Evolutionary conservation across 768 basidiomycete genomes (phyloP).

Genomic region (Xerocomellus intermedius): DNA sequence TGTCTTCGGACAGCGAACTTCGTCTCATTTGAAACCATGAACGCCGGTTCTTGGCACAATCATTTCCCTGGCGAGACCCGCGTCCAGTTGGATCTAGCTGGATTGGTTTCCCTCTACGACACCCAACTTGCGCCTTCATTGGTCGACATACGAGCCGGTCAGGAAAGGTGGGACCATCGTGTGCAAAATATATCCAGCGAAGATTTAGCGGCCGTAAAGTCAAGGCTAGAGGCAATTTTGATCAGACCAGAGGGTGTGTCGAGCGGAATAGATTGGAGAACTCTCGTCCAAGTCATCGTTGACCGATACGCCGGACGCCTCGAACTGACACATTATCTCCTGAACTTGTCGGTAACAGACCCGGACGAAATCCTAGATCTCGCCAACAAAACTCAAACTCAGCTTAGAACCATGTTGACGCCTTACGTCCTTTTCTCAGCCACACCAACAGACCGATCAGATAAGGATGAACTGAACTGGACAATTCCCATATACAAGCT

Average conservation of each 20-base stretch:
- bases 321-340: constrained; percentile 23
- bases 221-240: constrained; percentile 7
- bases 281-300: constrained; percentile 27
- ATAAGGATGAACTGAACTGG: constrained; percentile 22
- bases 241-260: constrained; percentile 13
- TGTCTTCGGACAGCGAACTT: no score
- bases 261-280: constrained; percentile 36
- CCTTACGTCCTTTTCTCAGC: constrained; percentile 12
- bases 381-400: constrained; percentile 15
- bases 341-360: constrained; percentile 10
- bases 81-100: no score
- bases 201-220: constrained; percentile 16
- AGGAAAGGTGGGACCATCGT: constrained; percentile 35
- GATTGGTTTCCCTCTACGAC: constrained; percentile 41
- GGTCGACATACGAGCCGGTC: constrained; percentile 20
- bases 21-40: no score
- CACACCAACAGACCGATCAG: neutral
- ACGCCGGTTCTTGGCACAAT: no score
- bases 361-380: constrained; percentile 3
- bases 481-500: constrained; percentile 27
- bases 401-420: constrained; percentile 28
- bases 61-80: no score
- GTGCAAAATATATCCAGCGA: constrained; percentile 20
- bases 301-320: constrained; percentile 33
- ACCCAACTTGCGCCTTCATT: constrained; percentile 32